These are phyloP conservation scores for Artemisia princeps DNA, from an alignment of 140 eudicot species.

Conservation along the genomic window DNA sequence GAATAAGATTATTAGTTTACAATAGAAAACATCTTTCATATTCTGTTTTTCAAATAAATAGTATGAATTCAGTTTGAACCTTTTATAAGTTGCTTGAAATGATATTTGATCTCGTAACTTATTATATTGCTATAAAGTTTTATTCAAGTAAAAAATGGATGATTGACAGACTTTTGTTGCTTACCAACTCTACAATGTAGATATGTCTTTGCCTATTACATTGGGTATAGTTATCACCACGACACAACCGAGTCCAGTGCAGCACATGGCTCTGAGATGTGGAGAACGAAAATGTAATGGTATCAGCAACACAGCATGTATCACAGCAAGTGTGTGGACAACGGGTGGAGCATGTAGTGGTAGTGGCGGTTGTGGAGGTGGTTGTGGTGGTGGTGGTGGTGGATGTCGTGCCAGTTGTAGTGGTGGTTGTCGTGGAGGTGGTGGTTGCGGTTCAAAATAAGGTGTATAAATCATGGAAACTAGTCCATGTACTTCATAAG, in stretches of 20 bases:
- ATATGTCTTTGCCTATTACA: constrained; percentile 13
- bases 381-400: constrained; percentile 26
- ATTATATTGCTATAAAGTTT: background rate
- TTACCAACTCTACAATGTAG: constrained; percentile 8
- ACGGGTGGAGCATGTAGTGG: constrained; percentile 25
- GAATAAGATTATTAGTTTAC: too few species aligned
- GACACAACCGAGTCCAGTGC: constrained; percentile 24
- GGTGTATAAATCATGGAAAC: background rate
- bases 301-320: background rate
- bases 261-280: background rate
- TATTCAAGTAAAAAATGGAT: background rate
- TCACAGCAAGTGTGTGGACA: constrained; percentile 5
- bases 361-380: constrained; percentile 25
- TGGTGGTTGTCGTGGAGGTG: constrained; percentile 1
- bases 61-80: too few species aligned
- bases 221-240: constrained; percentile 21
- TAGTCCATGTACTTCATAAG: background rate
- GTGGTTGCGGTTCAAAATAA: constrained; percentile 22
- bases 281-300: background rate
- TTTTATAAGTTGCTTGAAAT: background rate
- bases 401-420: constrained; percentile 22
- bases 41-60: too few species aligned
- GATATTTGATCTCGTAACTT: background rate
- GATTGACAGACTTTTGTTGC: background rate
- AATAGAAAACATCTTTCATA: too few species aligned